phyloP scores from a whole-genome alignment of 495 filamentous ascomycete genomes.

The Parmelia sp. region DNA sequence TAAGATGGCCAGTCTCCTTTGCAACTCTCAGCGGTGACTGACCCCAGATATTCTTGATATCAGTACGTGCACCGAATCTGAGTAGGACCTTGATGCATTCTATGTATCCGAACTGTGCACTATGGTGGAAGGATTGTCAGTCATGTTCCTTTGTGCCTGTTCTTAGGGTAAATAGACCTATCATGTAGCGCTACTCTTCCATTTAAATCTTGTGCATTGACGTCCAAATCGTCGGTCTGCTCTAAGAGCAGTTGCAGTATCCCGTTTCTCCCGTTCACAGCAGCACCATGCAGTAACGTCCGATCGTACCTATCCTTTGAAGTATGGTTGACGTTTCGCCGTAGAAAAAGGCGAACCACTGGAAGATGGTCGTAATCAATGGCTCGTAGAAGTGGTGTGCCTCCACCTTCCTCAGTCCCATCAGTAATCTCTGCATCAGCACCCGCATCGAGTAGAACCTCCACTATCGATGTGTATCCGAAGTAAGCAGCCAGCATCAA shows the following conservation, averaged over 20 bases:
- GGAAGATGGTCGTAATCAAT: constrained; percentile 23
- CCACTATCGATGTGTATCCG: background rate
- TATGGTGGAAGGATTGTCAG: background rate
- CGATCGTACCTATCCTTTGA: constrained; percentile 15
- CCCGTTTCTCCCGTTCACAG: constrained; percentile 14
- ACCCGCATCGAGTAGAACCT: constrained; percentile 12
- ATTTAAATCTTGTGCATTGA: constrained; percentile 27
- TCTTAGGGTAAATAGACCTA: background rate
- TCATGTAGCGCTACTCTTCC: constrained; percentile 29
- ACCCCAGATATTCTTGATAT: constrained; percentile 16
- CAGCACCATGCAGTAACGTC: constrained; percentile 20
- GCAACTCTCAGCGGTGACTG: constrained; percentile 20
- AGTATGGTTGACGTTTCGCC: constrained; percentile 26
- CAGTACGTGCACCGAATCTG: constrained; percentile 23
- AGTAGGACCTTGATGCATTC: constrained; percentile 23
- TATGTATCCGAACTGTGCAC: constrained; percentile 15
- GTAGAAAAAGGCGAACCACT: constrained; percentile 28
- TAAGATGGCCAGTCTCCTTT: constrained; percentile 18
- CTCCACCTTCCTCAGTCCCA: constrained; percentile 1
- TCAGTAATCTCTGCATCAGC: constrained; percentile 16
- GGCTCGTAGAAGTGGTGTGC: constrained; percentile 26
- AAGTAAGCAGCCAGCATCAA: constrained; percentile 9
- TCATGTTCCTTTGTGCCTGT: background rate
- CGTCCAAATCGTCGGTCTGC: constrained; percentile 14
- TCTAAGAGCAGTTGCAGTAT: constrained; percentile 18